These are phyloP conservation scores for Aurinia saxatilis DNA, from an alignment of 345 rosid species.

Conservation along the genomic window DNA sequence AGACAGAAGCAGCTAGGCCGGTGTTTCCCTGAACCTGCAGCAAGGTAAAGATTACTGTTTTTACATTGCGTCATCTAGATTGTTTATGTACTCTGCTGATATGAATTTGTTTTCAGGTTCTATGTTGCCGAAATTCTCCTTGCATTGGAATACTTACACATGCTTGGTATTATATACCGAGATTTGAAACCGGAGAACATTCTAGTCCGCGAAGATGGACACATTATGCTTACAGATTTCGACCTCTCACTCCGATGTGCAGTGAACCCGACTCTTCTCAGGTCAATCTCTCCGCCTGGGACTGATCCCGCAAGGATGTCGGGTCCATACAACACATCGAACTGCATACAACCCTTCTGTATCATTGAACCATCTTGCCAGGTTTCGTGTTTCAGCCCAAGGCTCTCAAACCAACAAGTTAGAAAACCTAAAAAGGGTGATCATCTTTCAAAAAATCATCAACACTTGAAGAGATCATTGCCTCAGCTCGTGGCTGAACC, in stretches of 20 bases:
- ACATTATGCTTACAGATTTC: constrained; percentile 96
- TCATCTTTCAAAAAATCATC: constrained; percentile 26
- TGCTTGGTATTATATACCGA: constrained; percentile 92
- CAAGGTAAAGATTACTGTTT: constrained; percentile 43
- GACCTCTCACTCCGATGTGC: constrained; percentile 86
- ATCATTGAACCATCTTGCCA: constrained; percentile 59
- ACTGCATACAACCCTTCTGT: constrained; percentile 80
- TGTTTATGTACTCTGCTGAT: neutral
- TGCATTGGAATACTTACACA: constrained; percentile 94
- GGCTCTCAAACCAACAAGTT: constrained; percentile 54
- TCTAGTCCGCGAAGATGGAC: constrained; percentile 95
- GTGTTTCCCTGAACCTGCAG: constrained; percentile 84
- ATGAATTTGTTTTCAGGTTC: constrained; percentile 41
- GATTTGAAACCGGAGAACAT: constrained; percentile 97
- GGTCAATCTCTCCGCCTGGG: constrained; percentile 39
- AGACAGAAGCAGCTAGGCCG: constrained; percentile 86
- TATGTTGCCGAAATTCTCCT: constrained; percentile 96
- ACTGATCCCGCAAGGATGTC: constrained; percentile 61
- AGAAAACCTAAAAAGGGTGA: constrained; percentile 53
- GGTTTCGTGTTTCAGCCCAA: constrained; percentile 88
- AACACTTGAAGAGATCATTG: constrained; percentile 42
- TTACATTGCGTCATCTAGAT: neutral
- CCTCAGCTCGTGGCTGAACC: constrained; percentile 99
- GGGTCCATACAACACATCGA: constrained; percentile 65
- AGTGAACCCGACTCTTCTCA: constrained; percentile 83